Evolutionary conservation across 148 eudicot species (phyloP).

Genomic region (Cornus florida): DNA sequence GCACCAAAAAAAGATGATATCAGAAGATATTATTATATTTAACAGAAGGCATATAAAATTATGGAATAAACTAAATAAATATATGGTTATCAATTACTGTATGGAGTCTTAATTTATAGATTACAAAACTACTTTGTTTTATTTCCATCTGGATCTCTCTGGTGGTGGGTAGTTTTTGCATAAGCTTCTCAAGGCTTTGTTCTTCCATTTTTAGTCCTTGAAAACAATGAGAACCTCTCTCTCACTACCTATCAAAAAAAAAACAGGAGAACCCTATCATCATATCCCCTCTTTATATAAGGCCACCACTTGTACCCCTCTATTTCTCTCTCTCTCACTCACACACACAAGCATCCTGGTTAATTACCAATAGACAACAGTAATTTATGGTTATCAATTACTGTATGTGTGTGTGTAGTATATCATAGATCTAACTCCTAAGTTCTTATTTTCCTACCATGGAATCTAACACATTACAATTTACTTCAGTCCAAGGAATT

Average conservation of each 20-base stretch:
- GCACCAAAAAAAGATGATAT: not conserved
- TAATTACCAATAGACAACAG: too few relatives aligned
- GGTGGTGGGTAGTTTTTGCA: conserved; percentile 98
- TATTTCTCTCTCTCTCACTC: conserved; percentile 15
- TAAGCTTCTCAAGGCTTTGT: conserved; percentile 86
- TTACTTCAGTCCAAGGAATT: conserved; percentile 30
- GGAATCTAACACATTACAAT: conserved; percentile 23
- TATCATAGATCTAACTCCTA: not conserved
- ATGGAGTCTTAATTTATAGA: too few relatives aligned
- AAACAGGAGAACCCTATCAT: too few relatives aligned
- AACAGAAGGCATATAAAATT: too few relatives aligned
- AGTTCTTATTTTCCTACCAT: not conserved
- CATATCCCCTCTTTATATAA: conserved; percentile 27
- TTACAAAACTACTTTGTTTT: not conserved
- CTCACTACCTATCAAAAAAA: not conserved
- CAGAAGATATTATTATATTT: not conserved
- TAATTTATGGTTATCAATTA: too few relatives aligned
- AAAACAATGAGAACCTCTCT: not conserved
- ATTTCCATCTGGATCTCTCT: conserved; percentile 30
- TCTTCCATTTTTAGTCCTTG: conserved; percentile 57
- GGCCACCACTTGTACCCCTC: conserved; percentile 24
- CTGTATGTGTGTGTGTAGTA: too few relatives aligned
- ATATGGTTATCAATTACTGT: too few relatives aligned
- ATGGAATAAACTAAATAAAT: too few relatives aligned
- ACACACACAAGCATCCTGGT: too few relatives aligned